phyloP scores from a whole-genome alignment of 306 rosid genomes.

The Sophora flavescens region DNA sequence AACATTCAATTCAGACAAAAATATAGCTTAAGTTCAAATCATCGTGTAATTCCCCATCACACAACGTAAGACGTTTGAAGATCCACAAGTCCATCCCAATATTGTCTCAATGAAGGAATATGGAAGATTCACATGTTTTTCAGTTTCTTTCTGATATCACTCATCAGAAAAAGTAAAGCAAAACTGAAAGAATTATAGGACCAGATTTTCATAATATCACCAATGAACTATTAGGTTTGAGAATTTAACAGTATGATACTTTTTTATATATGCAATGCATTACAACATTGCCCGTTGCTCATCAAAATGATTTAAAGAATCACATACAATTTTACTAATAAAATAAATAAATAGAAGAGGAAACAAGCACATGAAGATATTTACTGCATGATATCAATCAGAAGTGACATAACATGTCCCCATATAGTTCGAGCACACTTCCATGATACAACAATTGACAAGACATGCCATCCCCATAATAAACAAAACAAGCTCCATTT shows the following conservation, averaged over 20 bases:
- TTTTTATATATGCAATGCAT: background rate
- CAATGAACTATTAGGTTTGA: background rate
- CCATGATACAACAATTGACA: too few relatives aligned
- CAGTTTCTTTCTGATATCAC: background rate
- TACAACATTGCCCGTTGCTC: background rate
- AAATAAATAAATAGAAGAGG: background rate
- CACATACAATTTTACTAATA: background rate
- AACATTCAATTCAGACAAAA: conserved; percentile 25
- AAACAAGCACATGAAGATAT: background rate
- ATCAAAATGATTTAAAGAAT: background rate
- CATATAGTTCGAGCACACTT: background rate
- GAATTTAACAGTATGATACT: background rate
- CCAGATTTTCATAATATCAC: background rate
- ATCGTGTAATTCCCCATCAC: conserved; percentile 12
- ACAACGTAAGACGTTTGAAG: background rate
- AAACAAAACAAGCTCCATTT: background rate
- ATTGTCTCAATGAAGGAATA: background rate
- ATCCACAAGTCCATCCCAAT: background rate
- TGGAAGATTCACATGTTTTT: conserved; percentile 23
- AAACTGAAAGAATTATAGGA: background rate
- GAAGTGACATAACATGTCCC: background rate
- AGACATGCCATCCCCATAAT: background rate
- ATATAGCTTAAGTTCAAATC: conserved; percentile 4
- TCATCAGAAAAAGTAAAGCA: background rate
- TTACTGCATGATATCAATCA: background rate